Percentiles rank a stretch among this genome's conserved stretches.
Evolutionary conservation across 2,329 filamentous ascomycete species (phyloP).

Genomic region (Rhinocladiella similis): DNA sequence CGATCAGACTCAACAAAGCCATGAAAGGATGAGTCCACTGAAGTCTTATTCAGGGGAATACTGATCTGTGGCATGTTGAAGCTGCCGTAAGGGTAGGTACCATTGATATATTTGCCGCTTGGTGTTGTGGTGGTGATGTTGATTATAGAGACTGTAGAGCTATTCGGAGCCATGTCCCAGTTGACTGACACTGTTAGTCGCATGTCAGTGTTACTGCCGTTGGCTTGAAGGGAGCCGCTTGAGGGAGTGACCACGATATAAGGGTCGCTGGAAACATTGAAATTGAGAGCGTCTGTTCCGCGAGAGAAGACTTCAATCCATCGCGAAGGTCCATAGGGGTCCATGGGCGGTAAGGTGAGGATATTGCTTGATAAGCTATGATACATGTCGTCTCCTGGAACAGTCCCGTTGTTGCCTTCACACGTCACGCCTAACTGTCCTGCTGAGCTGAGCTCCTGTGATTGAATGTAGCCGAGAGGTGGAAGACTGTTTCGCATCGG

Average conservation of each 20-base stretch:
- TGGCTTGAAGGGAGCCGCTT: slow-evolving; percentile 51
- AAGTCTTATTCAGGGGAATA: slow-evolving; percentile 55
- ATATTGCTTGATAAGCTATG: slow-evolving; percentile 52
- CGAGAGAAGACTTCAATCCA: slow-evolving; percentile 67
- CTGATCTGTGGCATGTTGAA: slow-evolving; percentile 47
- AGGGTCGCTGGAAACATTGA: slow-evolving; percentile 49
- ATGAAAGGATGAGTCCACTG: slow-evolving; percentile 53
- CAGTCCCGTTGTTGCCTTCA: slow-evolving; percentile 65
- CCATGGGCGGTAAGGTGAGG: slow-evolving; percentile 57
- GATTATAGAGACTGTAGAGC: slow-evolving; percentile 36
- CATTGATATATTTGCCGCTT: slow-evolving; percentile 16
- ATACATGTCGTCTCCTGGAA: slow-evolving; percentile 66
- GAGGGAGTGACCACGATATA: slow-evolving; percentile 56
- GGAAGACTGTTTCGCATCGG: slow-evolving; percentile 70
- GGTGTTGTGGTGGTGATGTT: slow-evolving; percentile 33
- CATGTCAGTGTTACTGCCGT: slow-evolving; percentile 47
- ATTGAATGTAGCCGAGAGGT: slow-evolving; percentile 60
- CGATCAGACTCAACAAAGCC: slow-evolving; percentile 65
- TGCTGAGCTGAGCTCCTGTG: slow-evolving; percentile 57
- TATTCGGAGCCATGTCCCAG: slow-evolving; percentile 50
- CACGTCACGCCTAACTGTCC: slow-evolving; percentile 65
- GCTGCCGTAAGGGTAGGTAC: slow-evolving; percentile 29
- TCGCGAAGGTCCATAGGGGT: slow-evolving; percentile 58
- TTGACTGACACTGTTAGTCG: slow-evolving; percentile 59
- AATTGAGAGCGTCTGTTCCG: slow-evolving; percentile 55